Conservation (phyloP, 768 basidiomycete species). For the Dendrothele bispora region DNA sequence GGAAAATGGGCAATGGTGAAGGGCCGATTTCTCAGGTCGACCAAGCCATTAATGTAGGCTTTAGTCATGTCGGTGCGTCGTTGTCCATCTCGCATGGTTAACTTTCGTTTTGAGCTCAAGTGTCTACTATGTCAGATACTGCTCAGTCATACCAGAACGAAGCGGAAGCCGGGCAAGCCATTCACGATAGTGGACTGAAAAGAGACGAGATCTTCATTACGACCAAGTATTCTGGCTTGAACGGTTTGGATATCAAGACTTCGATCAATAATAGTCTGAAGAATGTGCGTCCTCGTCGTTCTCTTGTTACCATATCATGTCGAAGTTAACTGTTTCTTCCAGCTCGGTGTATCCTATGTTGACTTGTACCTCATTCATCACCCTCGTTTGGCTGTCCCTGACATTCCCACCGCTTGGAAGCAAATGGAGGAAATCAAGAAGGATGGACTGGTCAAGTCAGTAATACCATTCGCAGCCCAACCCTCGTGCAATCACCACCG, state of each 20-base stretch:
- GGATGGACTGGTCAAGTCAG: conserved; percentile 58
- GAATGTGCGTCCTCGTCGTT: conserved; percentile 39
- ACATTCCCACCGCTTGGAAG: conserved; percentile 63
- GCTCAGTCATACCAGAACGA: conserved; percentile 65
- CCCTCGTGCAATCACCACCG: no score
- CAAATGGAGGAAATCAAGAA: conserved; percentile 60
- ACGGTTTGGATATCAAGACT: conserved; percentile 51
- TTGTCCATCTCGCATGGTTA: not conserved
- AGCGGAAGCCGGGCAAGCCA: conserved; percentile 47
- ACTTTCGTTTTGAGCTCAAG: not conserved
- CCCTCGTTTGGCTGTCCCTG: conserved; percentile 51
- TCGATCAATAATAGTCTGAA: conserved; percentile 58
- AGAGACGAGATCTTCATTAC: conserved; percentile 64
- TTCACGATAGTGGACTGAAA: conserved; percentile 54
- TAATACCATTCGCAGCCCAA: not conserved
- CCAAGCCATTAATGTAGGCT: conserved; percentile 61
- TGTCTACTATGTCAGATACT: conserved; percentile 41
- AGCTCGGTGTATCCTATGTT: conserved; percentile 66
- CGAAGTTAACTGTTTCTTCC: not conserved
- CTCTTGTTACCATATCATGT: not conserved
- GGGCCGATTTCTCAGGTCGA: conserved; percentile 53
- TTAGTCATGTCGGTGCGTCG: conserved; percentile 57
- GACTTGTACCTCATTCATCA: conserved; percentile 73
- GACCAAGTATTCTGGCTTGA: conserved; percentile 59
- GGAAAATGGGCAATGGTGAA: conserved; percentile 61